These are phyloP conservation scores for Hypomyces perniciosus DNA, from an alignment of 2,329 filamentous ascomycete genomes.

Conservation along the genomic window DNA sequence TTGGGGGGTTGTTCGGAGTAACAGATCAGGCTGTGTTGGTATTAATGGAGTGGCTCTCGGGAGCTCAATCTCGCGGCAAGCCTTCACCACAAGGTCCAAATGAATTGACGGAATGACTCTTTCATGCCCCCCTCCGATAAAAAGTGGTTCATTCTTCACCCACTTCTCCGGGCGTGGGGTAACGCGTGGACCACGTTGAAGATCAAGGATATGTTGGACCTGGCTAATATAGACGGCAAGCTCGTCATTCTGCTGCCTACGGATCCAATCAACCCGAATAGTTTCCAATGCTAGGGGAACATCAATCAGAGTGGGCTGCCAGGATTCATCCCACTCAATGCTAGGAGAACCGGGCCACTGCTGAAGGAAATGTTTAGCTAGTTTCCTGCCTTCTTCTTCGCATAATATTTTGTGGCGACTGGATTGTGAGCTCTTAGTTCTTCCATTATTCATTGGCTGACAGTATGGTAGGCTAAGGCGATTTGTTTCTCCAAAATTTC, in stretches of 20 bases:
- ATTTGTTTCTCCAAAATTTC: background rate
- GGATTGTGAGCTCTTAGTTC: background rate
- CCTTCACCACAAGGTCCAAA: background rate
- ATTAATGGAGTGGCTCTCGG: background rate
- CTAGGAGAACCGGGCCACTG: conserved; percentile 9
- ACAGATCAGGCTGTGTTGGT: background rate
- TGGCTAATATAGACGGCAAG: background rate
- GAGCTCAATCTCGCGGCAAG: background rate
- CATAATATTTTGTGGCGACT: background rate
- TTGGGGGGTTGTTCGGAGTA: background rate
- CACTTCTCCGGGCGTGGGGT: background rate
- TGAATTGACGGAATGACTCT: background rate
- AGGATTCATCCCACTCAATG: background rate
- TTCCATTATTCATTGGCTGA: background rate
- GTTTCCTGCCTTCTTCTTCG: background rate
- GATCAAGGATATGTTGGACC: background rate
- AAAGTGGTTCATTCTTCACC: background rate
- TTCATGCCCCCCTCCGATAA: background rate
- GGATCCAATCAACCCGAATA: conserved; percentile 1
- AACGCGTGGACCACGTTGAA: background rate
- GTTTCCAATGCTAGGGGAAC: background rate
- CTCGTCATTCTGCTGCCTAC: conserved; percentile 1
- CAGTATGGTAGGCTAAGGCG: background rate
- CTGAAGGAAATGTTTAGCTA: conserved; percentile 1
- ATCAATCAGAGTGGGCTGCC: background rate